Evolutionary conservation across 768 basidiomycete species (phyloP).

Genomic region (Hypholoma fasciculare): DNA sequence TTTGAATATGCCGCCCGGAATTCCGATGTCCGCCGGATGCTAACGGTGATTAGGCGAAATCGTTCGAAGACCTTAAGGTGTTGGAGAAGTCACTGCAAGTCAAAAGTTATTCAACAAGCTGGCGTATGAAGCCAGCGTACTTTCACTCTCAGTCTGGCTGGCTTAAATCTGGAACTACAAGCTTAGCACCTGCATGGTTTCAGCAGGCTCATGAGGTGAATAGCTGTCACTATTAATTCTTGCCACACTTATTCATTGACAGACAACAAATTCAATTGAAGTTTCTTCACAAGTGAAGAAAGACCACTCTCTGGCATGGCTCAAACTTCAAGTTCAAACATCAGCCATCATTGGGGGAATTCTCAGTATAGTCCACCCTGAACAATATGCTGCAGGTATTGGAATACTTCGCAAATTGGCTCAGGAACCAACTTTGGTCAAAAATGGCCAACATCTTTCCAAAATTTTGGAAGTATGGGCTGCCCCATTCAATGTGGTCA

Average conservation of each 20-base stretch:
- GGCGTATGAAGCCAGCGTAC: background rate
- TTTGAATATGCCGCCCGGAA: no score
- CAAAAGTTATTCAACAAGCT: background rate
- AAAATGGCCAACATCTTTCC: background rate
- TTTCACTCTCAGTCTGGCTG: background rate
- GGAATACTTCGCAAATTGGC: background rate
- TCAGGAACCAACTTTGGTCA: background rate
- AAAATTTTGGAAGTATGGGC: slow-evolving; percentile 1
- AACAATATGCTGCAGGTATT: background rate
- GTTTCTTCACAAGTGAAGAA: background rate
- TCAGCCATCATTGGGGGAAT: slow-evolving; percentile 1
- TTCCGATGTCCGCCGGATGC: no score
- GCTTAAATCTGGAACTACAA: slow-evolving; percentile 5
- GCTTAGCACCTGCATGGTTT: slow-evolving; percentile 11
- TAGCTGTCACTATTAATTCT: background rate
- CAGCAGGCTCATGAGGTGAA: slow-evolving; percentile 10
- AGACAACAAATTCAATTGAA: slow-evolving; percentile 2
- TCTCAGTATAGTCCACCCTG: slow-evolving; percentile 4
- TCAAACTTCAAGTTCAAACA: background rate
- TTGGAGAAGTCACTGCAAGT: background rate
- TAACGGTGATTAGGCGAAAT: background rate
- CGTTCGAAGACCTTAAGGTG: background rate
- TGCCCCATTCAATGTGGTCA: background rate
- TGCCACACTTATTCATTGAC: background rate
- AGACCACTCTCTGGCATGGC: background rate